A percentile compares a stretch with the other conserved stretches of the same genome.
phyloP scores from a whole-genome alignment of 768 basidiomycete genomes.

The Amanita inopinata region DNA sequence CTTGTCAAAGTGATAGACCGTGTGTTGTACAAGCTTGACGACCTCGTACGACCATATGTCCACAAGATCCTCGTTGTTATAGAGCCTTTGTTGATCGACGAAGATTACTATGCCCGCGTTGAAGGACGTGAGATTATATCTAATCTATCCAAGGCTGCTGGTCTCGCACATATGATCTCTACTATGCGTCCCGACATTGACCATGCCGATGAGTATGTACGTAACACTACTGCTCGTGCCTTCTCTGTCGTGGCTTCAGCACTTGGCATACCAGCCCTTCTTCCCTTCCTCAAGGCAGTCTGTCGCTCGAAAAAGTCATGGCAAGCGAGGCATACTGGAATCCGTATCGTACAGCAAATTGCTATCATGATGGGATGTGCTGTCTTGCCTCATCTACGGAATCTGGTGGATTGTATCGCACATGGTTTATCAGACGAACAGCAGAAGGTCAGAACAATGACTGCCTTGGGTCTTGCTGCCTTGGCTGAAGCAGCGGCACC shows the following conservation, averaged over 20 bases:
- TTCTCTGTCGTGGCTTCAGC: constrained; percentile 99
- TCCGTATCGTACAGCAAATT: constrained; percentile 98
- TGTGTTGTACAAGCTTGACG: constrained; percentile 97
- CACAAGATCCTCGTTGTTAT: constrained; percentile 99
- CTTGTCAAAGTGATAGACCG: constrained; percentile 99
- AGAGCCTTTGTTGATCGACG: constrained; percentile 96
- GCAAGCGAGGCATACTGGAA: constrained; percentile 99
- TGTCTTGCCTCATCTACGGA: constrained; percentile 92
- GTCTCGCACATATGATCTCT: constrained; percentile 99
- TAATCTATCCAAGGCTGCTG: constrained; percentile 96
- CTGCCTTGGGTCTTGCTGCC: constrained; percentile 83
- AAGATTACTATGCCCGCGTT: constrained; percentile 93
- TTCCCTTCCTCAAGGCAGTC: constrained; percentile 97
- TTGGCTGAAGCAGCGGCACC: constrained; percentile 96
- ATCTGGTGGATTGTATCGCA: constrained; percentile 93
- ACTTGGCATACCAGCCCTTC: constrained; percentile 92
- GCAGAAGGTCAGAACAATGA: constrained; percentile 95
- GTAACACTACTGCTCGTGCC: constrained; percentile 97
- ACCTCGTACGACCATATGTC: constrained; percentile 96
- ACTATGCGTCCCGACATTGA: constrained; percentile 99
- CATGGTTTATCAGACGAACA: constrained; percentile 91
- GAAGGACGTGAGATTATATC: constrained; percentile 99
- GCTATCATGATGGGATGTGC: constrained; percentile 99
- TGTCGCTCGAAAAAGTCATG: constrained; percentile 99
- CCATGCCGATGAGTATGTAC: constrained; percentile 98